Percentiles rank a stretch among this genome's conserved stretches.
Evolutionary conservation across 2,329 filamentous ascomycete genomes (phyloP).

Genomic region (Talaromyces sp.): DNA sequence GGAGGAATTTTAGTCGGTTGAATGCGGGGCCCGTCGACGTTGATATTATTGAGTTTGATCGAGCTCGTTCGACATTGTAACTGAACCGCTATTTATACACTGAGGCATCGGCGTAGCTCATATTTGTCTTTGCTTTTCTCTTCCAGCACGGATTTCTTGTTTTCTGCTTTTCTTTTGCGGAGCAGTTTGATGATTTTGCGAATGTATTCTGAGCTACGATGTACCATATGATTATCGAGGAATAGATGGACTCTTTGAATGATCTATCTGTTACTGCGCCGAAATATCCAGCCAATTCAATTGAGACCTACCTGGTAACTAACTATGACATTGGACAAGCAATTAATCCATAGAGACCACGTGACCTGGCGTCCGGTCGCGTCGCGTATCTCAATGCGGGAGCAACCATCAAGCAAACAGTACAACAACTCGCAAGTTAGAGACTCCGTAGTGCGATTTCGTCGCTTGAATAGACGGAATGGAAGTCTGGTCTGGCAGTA

Average conservation of each 20-base stretch:
- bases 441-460: background rate
- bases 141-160: background rate
- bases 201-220: background rate
- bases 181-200: constrained; percentile 1
- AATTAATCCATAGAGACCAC: background rate
- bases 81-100: background rate
- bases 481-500: constrained; percentile 36
- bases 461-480: constrained; percentile 21
- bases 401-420: background rate
- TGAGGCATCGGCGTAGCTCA: background rate
- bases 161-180: background rate
- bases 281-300: no score
- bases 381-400: background rate
- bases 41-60: background rate
- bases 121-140: background rate
- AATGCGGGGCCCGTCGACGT: background rate
- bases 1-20: constrained; percentile 70
- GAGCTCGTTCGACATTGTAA: background rate
- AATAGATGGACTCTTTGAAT: background rate
- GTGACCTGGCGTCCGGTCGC: constrained; percentile 13
- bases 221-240: constrained; percentile 6
- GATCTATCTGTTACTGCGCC: no score
- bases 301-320: no score
- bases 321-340: background rate
- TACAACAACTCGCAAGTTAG: background rate